A percentile compares a stretch with the other conserved stretches of the same genome.
phyloP scores from a whole-genome alignment of 306 rosid genomes.

The Sicyos baderoa region DNA sequence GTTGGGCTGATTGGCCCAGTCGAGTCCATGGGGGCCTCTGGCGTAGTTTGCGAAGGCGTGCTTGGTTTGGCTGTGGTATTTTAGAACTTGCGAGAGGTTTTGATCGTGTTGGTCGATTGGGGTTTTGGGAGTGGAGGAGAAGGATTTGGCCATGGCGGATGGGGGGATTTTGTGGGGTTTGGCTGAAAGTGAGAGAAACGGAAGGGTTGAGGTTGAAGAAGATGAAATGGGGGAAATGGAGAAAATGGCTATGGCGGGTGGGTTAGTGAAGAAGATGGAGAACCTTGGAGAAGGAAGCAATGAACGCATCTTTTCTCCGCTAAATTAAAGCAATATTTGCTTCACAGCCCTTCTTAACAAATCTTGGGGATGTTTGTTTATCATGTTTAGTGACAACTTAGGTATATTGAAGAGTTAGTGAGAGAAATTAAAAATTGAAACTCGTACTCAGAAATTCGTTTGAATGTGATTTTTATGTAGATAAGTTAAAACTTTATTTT shows the following conservation, averaged over 20 bases:
- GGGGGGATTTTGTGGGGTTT: background rate
- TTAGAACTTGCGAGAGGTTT: slow-evolving; percentile 47
- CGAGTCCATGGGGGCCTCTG: slow-evolving; percentile 79
- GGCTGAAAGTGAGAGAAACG: background rate
- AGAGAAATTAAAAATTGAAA: too few species aligned
- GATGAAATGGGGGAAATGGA: slow-evolving; percentile 31
- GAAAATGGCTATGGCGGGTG: background rate
- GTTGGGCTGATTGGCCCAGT: slow-evolving; percentile 97
- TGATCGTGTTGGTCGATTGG: slow-evolving; percentile 25
- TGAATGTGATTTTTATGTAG: too few species aligned
- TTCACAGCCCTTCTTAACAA: too few species aligned
- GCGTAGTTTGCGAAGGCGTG: slow-evolving; percentile 61
- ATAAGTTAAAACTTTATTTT: too few species aligned
- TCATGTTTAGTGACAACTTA: too few species aligned
- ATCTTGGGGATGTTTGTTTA: too few species aligned
- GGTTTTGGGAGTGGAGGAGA: slow-evolving; percentile 24
- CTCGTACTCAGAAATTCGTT: too few species aligned
- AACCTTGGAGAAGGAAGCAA: slow-evolving; percentile 25
- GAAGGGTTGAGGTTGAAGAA: slow-evolving; percentile 32
- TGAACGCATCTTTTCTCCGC: slow-evolving; percentile 31
- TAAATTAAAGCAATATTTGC: too few species aligned
- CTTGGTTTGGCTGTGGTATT: slow-evolving; percentile 72
- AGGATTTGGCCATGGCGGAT: slow-evolving; percentile 48
- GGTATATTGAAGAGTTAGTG: too few species aligned
- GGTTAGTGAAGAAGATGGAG: slow-evolving; percentile 18